Base-by-base conservation (phyloP, 148 eudicot genomes). In the Rhododendron henanense region DNA sequence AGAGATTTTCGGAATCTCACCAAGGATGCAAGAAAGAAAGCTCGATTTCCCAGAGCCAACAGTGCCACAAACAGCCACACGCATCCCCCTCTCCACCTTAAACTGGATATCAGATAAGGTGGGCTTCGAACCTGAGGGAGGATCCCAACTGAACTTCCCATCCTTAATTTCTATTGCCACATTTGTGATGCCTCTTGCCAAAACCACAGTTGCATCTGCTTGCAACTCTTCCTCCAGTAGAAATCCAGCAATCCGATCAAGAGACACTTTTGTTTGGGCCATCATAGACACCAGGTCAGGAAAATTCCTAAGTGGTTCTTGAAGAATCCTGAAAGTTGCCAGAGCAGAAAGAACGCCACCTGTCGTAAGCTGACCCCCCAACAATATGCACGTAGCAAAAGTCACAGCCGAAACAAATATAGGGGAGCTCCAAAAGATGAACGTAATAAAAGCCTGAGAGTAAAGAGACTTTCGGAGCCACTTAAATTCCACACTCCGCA, bases 21-120 rank as follows among this genome's bases (percentile, higher is more conserved):
- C 99, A 85, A 96, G 98, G 83, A 96, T 94, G 93, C 96, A 90
- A 89, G 98, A 94, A 55, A 96, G 95, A 83, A 96, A 92, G 88
- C 97, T 95, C 7, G 99, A 96, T 88, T 96, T 96, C 69, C 99
- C 99, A 45, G 98, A 91, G 47, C 99, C 99, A 88, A 96, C 99
- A 61, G 90, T 89, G 80, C 99, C 98, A 87, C 99, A 96, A 37
- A 96, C 97, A 87, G 99, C 98, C 74, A 96, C 96, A 47, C 92
- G 90, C 97, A 92, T 92, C 81, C 98, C 97, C 80, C 86, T 93
- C 44, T 94, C 93, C 28, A 93, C 96, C 84, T 89, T 93, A 87
- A 95, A 82, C 73, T 93, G 90, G 78, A 97, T 91, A 33, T 89
- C 94, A 15, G 94, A 88, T 84, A 97, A 91, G 63, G 98, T 95